Percentiles rank a stretch among this genome's conserved stretches.
These are phyloP conservation scores for Microbotryum scabiosae DNA, from an alignment of 1,284 basidiomycete species.

Conservation along the genomic window DNA sequence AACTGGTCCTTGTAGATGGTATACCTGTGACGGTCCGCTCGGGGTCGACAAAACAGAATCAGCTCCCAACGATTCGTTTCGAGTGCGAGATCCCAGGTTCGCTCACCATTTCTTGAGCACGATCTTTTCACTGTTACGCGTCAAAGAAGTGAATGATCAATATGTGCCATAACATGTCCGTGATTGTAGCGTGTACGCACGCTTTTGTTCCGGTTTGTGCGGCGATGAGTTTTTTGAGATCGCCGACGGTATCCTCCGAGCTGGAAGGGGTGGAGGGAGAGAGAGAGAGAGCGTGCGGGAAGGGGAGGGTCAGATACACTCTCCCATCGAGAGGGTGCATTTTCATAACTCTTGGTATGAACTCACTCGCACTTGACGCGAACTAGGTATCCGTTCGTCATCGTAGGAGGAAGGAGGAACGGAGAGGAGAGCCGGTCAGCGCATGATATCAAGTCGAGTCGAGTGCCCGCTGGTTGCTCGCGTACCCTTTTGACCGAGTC, in stretches of 20 bases:
- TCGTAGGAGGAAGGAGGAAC: not conserved
- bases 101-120: slow-evolving; percentile 90
- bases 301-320: not conserved
- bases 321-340: too few relatives aligned
- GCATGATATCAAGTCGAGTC: too few relatives aligned
- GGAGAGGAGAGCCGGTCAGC: too few relatives aligned
- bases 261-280: slow-evolving; percentile 47
- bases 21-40: slow-evolving; percentile 60
- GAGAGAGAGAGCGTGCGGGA: too few relatives aligned
- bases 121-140: slow-evolving; percentile 56
- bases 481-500: slow-evolving; percentile 86
- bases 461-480: not conserved
- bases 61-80: not conserved
- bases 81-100: not conserved
- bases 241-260: slow-evolving; percentile 91
- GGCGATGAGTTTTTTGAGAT: slow-evolving; percentile 91
- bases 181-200: slow-evolving; percentile 28
- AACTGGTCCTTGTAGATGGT: slow-evolving; percentile 75
- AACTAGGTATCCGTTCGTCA: slow-evolving; percentile 46
- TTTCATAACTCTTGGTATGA: not conserved
- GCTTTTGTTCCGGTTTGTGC: slow-evolving; percentile 86
- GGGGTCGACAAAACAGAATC: too few relatives aligned
- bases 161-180: too few relatives aligned
- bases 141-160: not conserved
- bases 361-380: slow-evolving; percentile 58